Conservation (phyloP, 2,329 filamentous ascomycete species). For the Penicillium sp. region DNA sequence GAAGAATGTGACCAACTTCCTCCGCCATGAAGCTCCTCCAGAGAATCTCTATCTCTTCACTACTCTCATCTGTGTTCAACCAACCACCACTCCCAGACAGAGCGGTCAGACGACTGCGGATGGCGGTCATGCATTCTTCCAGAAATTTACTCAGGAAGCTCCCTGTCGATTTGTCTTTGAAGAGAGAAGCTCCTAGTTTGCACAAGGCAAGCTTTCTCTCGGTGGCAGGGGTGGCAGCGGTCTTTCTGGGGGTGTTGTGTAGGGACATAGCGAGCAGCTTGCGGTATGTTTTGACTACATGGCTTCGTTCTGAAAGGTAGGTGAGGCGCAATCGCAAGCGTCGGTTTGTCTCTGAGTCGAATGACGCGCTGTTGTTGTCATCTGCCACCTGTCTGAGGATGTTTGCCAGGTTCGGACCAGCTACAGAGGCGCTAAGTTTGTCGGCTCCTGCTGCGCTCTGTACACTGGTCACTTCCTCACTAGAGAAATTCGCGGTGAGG, state of each 20-base stretch:
- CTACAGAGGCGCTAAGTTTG: constrained; percentile 60
- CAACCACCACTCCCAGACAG: constrained; percentile 44
- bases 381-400: constrained; percentile 32
- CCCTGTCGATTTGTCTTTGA: constrained; percentile 29
- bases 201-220: constrained; percentile 22
- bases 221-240: constrained; percentile 4
- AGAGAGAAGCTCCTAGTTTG: constrained; percentile 32
- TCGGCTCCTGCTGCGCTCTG: constrained; percentile 70
- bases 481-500: constrained; percentile 69
- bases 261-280: constrained; percentile 40
- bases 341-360: constrained; percentile 63
- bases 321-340: constrained; percentile 68
- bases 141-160: constrained; percentile 28
- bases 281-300: constrained; percentile 66
- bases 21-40: constrained; percentile 66
- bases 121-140: constrained; percentile 35
- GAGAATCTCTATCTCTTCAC: constrained; percentile 58
- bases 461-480: constrained; percentile 74
- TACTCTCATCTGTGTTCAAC: constrained; percentile 50
- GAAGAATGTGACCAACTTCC: constrained; percentile 72
- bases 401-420: constrained; percentile 36
- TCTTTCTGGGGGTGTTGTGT: constrained; percentile 22
- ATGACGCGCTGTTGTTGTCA: constrained; percentile 44
- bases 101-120: constrained; percentile 33
- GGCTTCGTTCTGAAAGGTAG: constrained; percentile 71